Evolutionary conservation across 1,139 yeast genomes (phyloP), one percentile per base, ranked within the genome.

Genomic region (Hyphopichia pseudoburtonii): DNA sequence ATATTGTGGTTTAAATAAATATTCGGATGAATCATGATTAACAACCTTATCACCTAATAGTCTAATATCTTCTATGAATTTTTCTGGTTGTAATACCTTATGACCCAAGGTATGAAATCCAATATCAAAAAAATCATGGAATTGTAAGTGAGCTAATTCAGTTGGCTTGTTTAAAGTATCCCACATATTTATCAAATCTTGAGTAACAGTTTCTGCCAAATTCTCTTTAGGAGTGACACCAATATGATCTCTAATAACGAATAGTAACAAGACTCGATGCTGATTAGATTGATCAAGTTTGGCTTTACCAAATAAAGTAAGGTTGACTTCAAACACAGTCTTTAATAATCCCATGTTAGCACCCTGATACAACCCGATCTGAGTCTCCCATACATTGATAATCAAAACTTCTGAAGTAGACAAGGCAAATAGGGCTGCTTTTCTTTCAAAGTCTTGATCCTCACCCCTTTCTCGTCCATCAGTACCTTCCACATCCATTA

Each of bases 381-480:
- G 98, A 49, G 88, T 86, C 60, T 92, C 98, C 97, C 98, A 92
- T 58, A 92, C 80, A 60, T 92, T 92, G 37, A 92, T 84, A 44
- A 92, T 89, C 51, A 92, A 72, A 3, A 90, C 82, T 56, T 92
- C 98, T 14, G 95, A 82, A 0, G 97, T 90, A 6, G 97, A 80
- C 43, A 92, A 68, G 0, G 98, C 97, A 70, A 92, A 92, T 35
- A 94, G 66, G 0, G 98, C 97, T 2, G 97, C 90, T 55, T 92
- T 92, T 42, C 98, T 76, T 62, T 92, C 98, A 61, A 92, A 92
- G 60, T 92, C 98, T 60, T 92, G 97, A 60, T 92, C 98, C 51
- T 92, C 98, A 12, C 98, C 98, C 41, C 97, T 76, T 62, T 92
- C 98, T 45, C 97, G 76, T 33, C 98, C 98, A 63, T 92, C 98